Percentiles rank a stretch among this genome's conserved stretches.
Conservation (phyloP, 1,284 basidiomycete genomes). For the Meira nashicola region DNA sequence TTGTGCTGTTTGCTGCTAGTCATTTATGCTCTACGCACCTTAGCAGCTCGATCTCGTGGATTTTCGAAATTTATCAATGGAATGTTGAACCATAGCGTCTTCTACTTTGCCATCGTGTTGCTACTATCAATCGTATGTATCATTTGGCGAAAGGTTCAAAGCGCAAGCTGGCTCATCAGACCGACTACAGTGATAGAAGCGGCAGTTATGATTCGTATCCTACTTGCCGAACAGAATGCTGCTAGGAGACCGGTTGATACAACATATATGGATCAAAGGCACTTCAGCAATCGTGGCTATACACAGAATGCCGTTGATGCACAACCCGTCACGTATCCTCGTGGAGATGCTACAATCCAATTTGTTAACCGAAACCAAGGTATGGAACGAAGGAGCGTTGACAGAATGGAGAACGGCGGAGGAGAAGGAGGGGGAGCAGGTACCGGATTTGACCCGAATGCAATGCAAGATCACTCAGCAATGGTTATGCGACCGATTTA, state of each 20-base stretch:
- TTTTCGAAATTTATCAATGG: slow-evolving; percentile 11
- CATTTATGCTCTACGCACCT: neutral
- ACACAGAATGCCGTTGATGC: neutral
- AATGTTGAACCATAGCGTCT: slow-evolving; percentile 8
- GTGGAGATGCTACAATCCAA: slow-evolving; percentile 7
- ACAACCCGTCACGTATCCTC: neutral
- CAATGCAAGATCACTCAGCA: neutral
- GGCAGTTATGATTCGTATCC: slow-evolving; percentile 8
- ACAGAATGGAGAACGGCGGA: neutral
- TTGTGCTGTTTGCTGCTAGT: neutral
- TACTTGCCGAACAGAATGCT: slow-evolving; percentile 8
- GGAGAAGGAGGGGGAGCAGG: neutral
- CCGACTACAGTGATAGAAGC: slow-evolving; percentile 3
- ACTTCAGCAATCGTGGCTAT: neutral
- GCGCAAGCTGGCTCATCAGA: neutral
- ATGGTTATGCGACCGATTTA: neutral
- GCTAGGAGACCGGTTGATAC: slow-evolving; percentile 8
- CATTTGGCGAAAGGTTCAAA: neutral
- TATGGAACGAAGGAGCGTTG: neutral
- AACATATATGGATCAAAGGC: neutral
- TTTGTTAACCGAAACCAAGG: neutral
- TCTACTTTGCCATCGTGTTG: slow-evolving; percentile 1
- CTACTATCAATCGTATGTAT: neutral
- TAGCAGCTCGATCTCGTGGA: neutral
- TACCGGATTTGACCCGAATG: neutral